Evolutionary conservation across 2,329 filamentous ascomycete genomes (phyloP).

Genomic region (Alternaria panax): DNA sequence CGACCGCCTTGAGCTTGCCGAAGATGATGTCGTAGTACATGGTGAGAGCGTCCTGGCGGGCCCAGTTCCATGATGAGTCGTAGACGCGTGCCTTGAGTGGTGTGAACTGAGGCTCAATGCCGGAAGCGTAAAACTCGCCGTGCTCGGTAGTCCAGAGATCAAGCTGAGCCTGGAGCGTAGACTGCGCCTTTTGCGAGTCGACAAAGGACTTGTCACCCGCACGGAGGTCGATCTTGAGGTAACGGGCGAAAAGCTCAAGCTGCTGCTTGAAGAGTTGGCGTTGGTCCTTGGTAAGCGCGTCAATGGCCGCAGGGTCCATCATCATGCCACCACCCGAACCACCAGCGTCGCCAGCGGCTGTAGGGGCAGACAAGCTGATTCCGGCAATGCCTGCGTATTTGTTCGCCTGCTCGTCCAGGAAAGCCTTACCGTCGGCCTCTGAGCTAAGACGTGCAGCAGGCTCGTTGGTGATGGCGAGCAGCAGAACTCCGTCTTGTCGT

Average conservation of each 20-base stretch:
- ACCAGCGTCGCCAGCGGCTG: slow-evolving; percentile 74
- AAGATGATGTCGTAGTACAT: slow-evolving; percentile 99
- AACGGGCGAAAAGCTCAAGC: slow-evolving; percentile 90
- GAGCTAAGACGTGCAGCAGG: slow-evolving; percentile 86
- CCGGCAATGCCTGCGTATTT: slow-evolving; percentile 88
- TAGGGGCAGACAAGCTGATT: slow-evolving; percentile 78
- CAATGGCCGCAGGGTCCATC: slow-evolving; percentile 98
- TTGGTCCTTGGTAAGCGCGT: slow-evolving; percentile 97
- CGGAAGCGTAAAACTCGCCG: slow-evolving; percentile 92
- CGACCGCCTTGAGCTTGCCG: slow-evolving; percentile 87
- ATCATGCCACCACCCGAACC: slow-evolving; percentile 88
- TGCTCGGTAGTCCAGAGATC: slow-evolving; percentile 96
- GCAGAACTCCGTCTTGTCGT: slow-evolving; percentile 87
- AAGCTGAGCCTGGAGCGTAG: slow-evolving; percentile 87
- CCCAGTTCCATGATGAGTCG: slow-evolving; percentile 99
- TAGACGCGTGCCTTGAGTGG: slow-evolving; percentile 93
- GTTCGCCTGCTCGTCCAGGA: slow-evolving; percentile 85
- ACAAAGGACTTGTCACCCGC: slow-evolving; percentile 95
- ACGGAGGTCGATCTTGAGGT: slow-evolving; percentile 95
- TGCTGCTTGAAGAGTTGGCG: slow-evolving; percentile 97
- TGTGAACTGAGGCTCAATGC: slow-evolving; percentile 94
- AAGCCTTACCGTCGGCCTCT: slow-evolving; percentile 89
- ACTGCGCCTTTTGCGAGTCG: slow-evolving; percentile 82
- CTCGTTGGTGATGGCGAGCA: slow-evolving; percentile 92
- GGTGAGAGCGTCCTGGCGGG: slow-evolving; percentile 91